phyloP scores from a whole-genome alignment of 805 yeast genomes.

The Cyberlindnera nakhonratchasimensis region DNA sequence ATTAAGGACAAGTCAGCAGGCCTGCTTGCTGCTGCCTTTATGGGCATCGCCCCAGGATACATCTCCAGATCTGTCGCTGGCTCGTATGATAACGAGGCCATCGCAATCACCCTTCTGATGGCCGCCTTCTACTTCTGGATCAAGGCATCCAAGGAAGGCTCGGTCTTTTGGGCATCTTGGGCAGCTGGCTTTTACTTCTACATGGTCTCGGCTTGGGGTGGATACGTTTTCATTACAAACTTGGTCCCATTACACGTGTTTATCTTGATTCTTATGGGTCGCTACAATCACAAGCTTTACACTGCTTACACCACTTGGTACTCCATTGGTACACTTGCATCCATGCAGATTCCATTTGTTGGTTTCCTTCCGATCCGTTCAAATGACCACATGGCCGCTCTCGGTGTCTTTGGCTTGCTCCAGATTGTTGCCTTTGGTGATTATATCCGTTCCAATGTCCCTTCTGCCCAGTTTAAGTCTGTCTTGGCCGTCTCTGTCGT shows the following conservation, averaged over 20 bases:
- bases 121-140: slow-evolving; percentile 95
- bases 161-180: slow-evolving; percentile 75
- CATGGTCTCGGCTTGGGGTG: slow-evolving; percentile 99
- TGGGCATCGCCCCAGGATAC: slow-evolving; percentile 98
- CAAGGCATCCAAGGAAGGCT: slow-evolving; percentile 87
- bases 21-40: slow-evolving; percentile 84
- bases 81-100: slow-evolving; percentile 97
- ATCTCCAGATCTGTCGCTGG: slow-evolving; percentile 99
- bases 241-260: slow-evolving; percentile 94
- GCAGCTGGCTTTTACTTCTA: slow-evolving; percentile 91
- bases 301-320: slow-evolving; percentile 96
- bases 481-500: slow-evolving; percentile 59
- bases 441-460: slow-evolving; percentile 70
- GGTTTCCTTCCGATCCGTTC: slow-evolving; percentile 96
- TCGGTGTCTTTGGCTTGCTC: slow-evolving; percentile 93
- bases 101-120: slow-evolving; percentile 94
- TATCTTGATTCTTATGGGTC: slow-evolving; percentile 88
- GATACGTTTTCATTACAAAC: slow-evolving; percentile 97
- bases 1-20: slow-evolving; percentile 91
- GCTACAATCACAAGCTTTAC: slow-evolving; percentile 78
- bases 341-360: slow-evolving; percentile 99
- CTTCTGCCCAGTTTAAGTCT: slow-evolving; percentile 68
- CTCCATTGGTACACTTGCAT: slow-evolving; percentile 93
- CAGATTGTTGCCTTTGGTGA: slow-evolving; percentile 87
- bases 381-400: slow-evolving; percentile 96